These are phyloP conservation scores for Trichoderma erinaceum DNA, from an alignment of 495 filamentous ascomycete genomes.

Conservation along the genomic window DNA sequence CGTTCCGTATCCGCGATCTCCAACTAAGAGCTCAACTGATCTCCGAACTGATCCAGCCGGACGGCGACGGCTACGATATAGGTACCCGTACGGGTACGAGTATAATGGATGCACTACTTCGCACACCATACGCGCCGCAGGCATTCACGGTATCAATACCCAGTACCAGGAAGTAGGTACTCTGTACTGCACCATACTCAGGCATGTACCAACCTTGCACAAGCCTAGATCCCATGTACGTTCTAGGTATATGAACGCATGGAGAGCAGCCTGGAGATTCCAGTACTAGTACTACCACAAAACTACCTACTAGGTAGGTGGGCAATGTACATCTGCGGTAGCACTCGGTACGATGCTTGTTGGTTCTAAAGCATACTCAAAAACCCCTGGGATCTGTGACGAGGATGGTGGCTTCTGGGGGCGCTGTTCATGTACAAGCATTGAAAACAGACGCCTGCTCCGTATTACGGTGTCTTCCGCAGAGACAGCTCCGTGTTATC, in stretches of 20 bases:
- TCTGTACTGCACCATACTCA: too few species aligned
- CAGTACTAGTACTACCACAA: too few species aligned
- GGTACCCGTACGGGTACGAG: not conserved
- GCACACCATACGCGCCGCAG: too few species aligned
- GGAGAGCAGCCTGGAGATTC: not conserved
- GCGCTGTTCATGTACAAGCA: not conserved
- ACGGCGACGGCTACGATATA: not conserved
- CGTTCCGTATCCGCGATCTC: not conserved
- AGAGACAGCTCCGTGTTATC: not conserved
- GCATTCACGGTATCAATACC: too few species aligned
- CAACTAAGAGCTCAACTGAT: not conserved
- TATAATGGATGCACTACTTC: not conserved
- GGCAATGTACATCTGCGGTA: not conserved
- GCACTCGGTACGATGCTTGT: too few species aligned
- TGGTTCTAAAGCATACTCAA: not conserved
- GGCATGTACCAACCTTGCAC: not conserved
- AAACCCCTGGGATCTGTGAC: conserved; percentile 6
- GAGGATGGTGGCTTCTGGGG: not conserved
- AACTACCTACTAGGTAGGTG: too few species aligned
- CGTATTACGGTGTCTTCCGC: not conserved
- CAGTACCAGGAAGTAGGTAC: too few species aligned
- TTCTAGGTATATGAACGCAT: not conserved
- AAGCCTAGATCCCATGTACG: not conserved
- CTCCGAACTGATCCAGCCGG: conserved; percentile 1
- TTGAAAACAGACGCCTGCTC: not conserved